phyloP scores from a whole-genome alignment of 768 basidiomycete genomes.

The Boletus subparvulus region DNA sequence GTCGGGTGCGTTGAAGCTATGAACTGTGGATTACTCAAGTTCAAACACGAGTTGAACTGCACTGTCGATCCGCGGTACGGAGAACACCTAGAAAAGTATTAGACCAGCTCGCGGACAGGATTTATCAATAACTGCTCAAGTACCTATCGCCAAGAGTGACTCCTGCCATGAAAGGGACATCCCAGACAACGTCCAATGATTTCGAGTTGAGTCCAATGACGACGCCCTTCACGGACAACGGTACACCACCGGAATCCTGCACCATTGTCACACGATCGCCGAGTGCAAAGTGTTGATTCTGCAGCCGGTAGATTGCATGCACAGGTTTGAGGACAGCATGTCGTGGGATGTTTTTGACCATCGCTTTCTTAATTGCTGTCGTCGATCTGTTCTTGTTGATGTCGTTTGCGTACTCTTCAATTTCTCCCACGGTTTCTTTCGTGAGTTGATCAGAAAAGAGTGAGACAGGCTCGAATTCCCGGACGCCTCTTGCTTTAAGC shows the following conservation, averaged over 20 bases:
- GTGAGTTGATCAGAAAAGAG: conserved; percentile 89
- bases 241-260: conserved; percentile 90
- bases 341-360: conserved; percentile 91
- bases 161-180: conserved; percentile 93
- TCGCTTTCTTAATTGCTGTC: conserved; percentile 78
- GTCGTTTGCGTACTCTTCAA: conserved; percentile 74
- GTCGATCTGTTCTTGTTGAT: conserved; percentile 60
- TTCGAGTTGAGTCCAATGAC: conserved; percentile 86
- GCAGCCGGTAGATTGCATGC: conserved; percentile 85
- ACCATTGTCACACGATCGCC: conserved; percentile 97
- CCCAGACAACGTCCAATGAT: conserved; percentile 95
- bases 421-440: conserved; percentile 80
- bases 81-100: conserved; percentile 61
- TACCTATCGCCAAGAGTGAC: conserved; percentile 82
- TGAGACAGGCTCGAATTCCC: conserved; percentile 90
- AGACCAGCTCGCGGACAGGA: neutral
- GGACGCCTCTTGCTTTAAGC: conserved; percentile 83
- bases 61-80: conserved; percentile 90
- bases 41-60: conserved; percentile 84
- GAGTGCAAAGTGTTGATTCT: conserved; percentile 82
- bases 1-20: conserved; percentile 70
- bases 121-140: neutral
- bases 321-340: conserved; percentile 91
- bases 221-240: conserved; percentile 88
- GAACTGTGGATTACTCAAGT: conserved; percentile 85